Evolutionary conservation across 192 early-diverging fungal genomes (phyloP), one percentile per base, ranked within the genome.

Genomic region (Backusella macrospora): DNA sequence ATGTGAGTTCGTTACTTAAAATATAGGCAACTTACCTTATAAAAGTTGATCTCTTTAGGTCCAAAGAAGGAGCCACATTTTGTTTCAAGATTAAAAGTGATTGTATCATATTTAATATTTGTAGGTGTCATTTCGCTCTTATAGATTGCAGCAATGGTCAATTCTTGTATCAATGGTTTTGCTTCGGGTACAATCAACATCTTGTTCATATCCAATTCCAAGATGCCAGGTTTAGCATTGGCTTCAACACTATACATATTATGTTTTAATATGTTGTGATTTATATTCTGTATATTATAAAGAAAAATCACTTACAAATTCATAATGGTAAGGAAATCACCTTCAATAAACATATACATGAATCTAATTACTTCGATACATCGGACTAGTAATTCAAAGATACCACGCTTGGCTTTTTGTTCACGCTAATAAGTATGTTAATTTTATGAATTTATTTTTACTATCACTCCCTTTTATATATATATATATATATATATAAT

Each of bases 331-430:
- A 52, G 26, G 16, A 68, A 66, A 34, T 52, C 55, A 14, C 47
- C 18, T 15, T 75, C 73, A 14, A 75, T 69, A 18, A 75, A 15
- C 38, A 68, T 38, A 14, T 65, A 14, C n/a, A 78, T 68, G 40
- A 74, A 78, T 23, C 21, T 48, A 2, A 80, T 72, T 9, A 67
- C 65, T 46, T 80, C 71, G 15, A 73, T 68, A 29, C 64, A 68
- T n/a, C 75, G 74, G 5, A 37, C 39, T 40, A 80, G 43, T 23
- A 80, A 38, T 16, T 52, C n/a, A 23, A 65, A 75, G n/a, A 80
- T 26, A 6, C 75, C 78, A 49, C 68, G 65, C 4, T 76, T 26
- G n/a, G 78, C 75, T 66, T 66, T 69, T 47, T 76, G 74, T 59
- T 80, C 78, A 34, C 48, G 49, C 72, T 74, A 26, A 6, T 14